Percentiles rank a stretch among this genome's conserved stretches.
Conservation (phyloP, 495 filamentous ascomycete genomes). For the Penicillium turbatum region DNA sequence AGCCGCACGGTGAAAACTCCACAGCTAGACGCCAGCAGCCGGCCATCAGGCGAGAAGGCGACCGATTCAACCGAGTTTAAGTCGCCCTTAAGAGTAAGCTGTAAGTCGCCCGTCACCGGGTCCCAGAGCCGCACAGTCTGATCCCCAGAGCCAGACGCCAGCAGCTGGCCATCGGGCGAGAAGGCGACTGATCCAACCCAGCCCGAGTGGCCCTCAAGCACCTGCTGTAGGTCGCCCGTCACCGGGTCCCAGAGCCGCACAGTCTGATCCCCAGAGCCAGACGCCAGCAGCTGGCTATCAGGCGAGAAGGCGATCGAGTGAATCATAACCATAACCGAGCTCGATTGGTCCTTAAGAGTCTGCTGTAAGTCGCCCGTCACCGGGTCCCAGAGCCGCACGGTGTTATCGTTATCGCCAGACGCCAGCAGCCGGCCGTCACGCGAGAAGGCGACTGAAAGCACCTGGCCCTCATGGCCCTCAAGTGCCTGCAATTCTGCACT, state of each 20-base stretch:
- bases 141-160: constrained; percentile 21
- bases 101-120: neutral
- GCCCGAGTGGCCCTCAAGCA: constrained; percentile 20
- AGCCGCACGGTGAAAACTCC: constrained; percentile 18
- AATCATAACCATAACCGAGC: neutral
- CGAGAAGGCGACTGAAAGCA: constrained; percentile 20
- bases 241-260: constrained; percentile 30
- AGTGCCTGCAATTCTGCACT: constrained; percentile 16
- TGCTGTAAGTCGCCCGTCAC: constrained; percentile 7
- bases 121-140: constrained; percentile 29
- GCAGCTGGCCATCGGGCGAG: constrained; percentile 19
- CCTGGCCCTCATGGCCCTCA: constrained; percentile 17
- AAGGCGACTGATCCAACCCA: constrained; percentile 13
- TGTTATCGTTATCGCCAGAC: constrained; percentile 14
- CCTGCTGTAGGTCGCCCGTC: constrained; percentile 8
- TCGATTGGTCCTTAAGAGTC: constrained; percentile 22
- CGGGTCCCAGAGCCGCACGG: constrained; percentile 28
- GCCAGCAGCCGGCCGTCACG: constrained; percentile 19
- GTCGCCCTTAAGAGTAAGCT: too few species aligned
- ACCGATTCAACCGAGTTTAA: too few species aligned
- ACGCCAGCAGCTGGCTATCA: constrained; percentile 18
- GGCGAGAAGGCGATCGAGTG: constrained; percentile 26
- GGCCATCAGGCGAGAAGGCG: constrained; percentile 21
- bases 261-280: constrained; percentile 12
- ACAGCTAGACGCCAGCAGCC: constrained; percentile 12